Evolutionary conservation across 2,329 filamentous ascomycete species (phyloP).

Genomic region (Periconia sp.): DNA sequence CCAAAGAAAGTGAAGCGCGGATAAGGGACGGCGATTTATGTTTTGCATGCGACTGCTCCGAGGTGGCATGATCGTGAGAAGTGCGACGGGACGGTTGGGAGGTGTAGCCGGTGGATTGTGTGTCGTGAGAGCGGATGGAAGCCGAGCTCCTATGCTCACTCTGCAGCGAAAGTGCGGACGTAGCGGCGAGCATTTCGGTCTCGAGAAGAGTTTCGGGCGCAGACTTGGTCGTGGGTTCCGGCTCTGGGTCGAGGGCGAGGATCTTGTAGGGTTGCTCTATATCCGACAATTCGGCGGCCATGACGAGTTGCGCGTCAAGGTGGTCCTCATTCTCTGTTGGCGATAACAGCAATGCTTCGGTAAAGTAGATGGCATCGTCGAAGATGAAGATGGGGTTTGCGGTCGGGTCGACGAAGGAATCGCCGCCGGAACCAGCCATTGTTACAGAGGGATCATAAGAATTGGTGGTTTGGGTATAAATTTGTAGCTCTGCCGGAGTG

Average conservation of each 20-base stretch:
- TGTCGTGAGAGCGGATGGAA: conserved; percentile 38
- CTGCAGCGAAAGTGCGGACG: conserved; percentile 32
- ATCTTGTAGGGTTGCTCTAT: conserved; percentile 37
- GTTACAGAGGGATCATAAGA: conserved; percentile 36
- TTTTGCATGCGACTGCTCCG: conserved; percentile 20
- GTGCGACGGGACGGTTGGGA: conserved; percentile 34
- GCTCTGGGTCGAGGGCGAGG: conserved; percentile 12
- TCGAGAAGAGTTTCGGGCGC: background rate
- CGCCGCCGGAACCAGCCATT: conserved; percentile 30
- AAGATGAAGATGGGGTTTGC: conserved; percentile 37
- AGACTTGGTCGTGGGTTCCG: background rate
- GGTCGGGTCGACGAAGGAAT: conserved; percentile 23
- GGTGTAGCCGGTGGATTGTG: conserved; percentile 38
- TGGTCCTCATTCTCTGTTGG: conserved; percentile 32
- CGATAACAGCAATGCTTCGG: conserved; percentile 33
- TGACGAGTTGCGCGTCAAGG: conserved; percentile 29
- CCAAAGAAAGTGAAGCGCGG: conserved; percentile 19
- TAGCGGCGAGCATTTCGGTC: conserved; percentile 24
- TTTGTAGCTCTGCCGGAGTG: background rate
- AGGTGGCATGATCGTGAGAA: conserved; percentile 29
- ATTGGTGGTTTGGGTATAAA: conserved; percentile 3
- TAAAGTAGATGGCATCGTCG: conserved; percentile 34
- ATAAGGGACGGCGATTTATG: conserved; percentile 17
- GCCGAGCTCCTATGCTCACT: conserved; percentile 36
- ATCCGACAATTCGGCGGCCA: conserved; percentile 31